A percentile compares a stretch with the other conserved stretches of the same genome.
Evolutionary conservation across 805 yeast genomes (phyloP).

Genomic region (Schwanniomyces sp.): DNA sequence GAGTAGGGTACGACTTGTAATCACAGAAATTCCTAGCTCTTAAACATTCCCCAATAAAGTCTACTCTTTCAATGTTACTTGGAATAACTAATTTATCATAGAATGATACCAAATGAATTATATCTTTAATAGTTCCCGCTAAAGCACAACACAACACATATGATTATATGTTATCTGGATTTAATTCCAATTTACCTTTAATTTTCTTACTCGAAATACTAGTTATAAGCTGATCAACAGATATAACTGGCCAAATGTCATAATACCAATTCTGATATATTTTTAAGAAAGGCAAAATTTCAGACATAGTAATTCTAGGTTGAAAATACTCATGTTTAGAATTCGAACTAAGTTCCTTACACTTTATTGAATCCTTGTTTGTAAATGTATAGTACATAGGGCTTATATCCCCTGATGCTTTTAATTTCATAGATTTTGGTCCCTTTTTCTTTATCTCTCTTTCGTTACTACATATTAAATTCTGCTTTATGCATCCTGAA

Average conservation of each 20-base stretch:
- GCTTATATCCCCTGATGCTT: constrained; percentile 16
- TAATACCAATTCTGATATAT: constrained; percentile 41
- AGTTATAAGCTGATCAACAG: constrained; percentile 29
- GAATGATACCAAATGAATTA: constrained; percentile 12
- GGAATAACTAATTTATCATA: constrained; percentile 8
- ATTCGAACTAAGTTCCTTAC: too few relatives aligned
- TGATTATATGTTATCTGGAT: constrained; percentile 14
- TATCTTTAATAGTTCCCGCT: constrained; percentile 34
- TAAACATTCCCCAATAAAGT: constrained; percentile 25
- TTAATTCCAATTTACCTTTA: constrained; percentile 4
- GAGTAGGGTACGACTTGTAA: constrained; percentile 22
- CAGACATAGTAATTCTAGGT: constrained; percentile 12
- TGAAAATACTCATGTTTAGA: neutral
- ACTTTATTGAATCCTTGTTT: too few relatives aligned
- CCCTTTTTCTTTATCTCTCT: constrained; percentile 35
- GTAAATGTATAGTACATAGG: too few relatives aligned
- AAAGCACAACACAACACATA: constrained; percentile 35
- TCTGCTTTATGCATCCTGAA: constrained; percentile 26
- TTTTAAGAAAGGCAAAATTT: constrained; percentile 32
- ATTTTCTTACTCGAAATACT: constrained; percentile 13
- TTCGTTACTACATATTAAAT: constrained; percentile 32
- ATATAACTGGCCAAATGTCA: constrained; percentile 39
- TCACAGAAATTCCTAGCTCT: constrained; percentile 26
- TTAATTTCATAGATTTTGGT: constrained; percentile 30
- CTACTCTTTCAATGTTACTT: constrained; percentile 3